Conservation (phyloP, 192 early-diverging fungal species). For the Coemansia sp. region DNA sequence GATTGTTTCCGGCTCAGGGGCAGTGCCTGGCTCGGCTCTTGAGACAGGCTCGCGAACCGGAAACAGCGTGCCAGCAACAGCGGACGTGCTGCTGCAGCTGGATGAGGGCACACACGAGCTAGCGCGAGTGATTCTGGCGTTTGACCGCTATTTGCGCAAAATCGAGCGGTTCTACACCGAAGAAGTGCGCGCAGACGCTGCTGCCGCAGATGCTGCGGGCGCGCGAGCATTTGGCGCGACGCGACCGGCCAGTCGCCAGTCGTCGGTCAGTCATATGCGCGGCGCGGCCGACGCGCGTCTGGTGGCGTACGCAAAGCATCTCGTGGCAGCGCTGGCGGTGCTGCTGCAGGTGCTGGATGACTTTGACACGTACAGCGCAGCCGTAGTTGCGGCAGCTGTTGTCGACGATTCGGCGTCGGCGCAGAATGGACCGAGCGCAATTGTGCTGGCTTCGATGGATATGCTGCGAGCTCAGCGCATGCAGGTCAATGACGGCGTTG, state of each 20-base stretch:
- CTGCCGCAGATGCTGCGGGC: not conserved
- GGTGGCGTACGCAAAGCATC: constrained; percentile 48
- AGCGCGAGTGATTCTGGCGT: constrained; percentile 49
- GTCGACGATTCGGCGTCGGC: constrained; percentile 29
- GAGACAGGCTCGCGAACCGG: not conserved
- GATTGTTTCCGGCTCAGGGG: not conserved
- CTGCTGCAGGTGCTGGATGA: constrained; percentile 54
- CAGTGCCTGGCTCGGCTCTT: not conserved
- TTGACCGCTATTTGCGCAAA: constrained; percentile 52
- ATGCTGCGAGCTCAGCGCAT: constrained; percentile 30
- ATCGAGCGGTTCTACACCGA: constrained; percentile 45
- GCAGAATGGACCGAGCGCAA: constrained; percentile 27
- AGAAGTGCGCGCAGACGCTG: constrained; percentile 14
- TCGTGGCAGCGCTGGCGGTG: constrained; percentile 47
- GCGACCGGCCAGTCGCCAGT: constrained; percentile 3
- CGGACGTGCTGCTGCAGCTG: constrained; percentile 49
- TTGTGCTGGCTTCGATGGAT: constrained; percentile 28
- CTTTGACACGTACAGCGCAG: constrained; percentile 44
- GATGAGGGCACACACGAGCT: constrained; percentile 53
- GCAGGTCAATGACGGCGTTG: constrained; percentile 43
- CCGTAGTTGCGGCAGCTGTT: constrained; percentile 29
- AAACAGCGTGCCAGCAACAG: constrained; percentile 16
- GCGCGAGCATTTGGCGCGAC: not conserved
- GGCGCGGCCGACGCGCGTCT: constrained; percentile 39
- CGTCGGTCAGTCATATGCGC: constrained; percentile 23